A percentile compares a stretch with the other conserved stretches of the same genome.
Evolutionary conservation across 2,329 filamentous ascomycete genomes (phyloP).

Genomic region (Claviceps quebecensis): DNA sequence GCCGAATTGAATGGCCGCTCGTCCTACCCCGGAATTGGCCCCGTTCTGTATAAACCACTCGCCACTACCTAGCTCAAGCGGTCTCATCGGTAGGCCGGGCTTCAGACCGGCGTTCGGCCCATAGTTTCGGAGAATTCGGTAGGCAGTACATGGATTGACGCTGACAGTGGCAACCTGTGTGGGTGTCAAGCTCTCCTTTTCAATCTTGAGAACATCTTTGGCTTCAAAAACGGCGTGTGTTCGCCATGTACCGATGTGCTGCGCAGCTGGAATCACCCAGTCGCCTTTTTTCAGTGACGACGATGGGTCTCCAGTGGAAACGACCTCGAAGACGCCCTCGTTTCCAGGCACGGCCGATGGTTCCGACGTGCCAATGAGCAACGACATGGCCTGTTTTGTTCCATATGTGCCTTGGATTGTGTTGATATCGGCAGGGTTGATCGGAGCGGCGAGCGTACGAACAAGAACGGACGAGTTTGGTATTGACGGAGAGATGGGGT

Average conservation of each 20-base stretch:
- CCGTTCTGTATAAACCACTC: slow-evolving; percentile 97
- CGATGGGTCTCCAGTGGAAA: slow-evolving; percentile 48
- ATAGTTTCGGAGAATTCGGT: slow-evolving; percentile 82
- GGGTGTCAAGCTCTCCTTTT: slow-evolving; percentile 55
- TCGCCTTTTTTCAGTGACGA: slow-evolving; percentile 55
- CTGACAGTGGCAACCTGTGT: slow-evolving; percentile 76
- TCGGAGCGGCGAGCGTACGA: slow-evolving; percentile 76
- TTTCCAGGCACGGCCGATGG: slow-evolving; percentile 75
- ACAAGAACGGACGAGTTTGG: slow-evolving; percentile 55
- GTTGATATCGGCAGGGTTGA: slow-evolving; percentile 97
- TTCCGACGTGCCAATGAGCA: slow-evolving; percentile 58
- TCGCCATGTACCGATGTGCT: slow-evolving; percentile 85
- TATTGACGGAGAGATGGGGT: slow-evolving; percentile 65
- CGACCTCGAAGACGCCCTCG: slow-evolving; percentile 87
- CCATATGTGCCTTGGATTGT: slow-evolving; percentile 96
- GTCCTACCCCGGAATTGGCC: slow-evolving; percentile 83
- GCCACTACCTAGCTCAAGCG: slow-evolving; percentile 35
- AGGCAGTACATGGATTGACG: slow-evolving; percentile 90
- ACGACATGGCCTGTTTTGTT: slow-evolving; percentile 63
- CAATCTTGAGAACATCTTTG: slow-evolving; percentile 50
- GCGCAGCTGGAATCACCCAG: slow-evolving; percentile 80
- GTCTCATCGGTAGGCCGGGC: slow-evolving; percentile 29
- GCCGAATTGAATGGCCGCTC: slow-evolving; percentile 81
- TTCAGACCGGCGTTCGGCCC: slow-evolving; percentile 32
- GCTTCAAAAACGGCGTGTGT: slow-evolving; percentile 65